Conservation (phyloP, 2,329 filamentous ascomycete species). For the Neofusicoccum ribis region DNA sequence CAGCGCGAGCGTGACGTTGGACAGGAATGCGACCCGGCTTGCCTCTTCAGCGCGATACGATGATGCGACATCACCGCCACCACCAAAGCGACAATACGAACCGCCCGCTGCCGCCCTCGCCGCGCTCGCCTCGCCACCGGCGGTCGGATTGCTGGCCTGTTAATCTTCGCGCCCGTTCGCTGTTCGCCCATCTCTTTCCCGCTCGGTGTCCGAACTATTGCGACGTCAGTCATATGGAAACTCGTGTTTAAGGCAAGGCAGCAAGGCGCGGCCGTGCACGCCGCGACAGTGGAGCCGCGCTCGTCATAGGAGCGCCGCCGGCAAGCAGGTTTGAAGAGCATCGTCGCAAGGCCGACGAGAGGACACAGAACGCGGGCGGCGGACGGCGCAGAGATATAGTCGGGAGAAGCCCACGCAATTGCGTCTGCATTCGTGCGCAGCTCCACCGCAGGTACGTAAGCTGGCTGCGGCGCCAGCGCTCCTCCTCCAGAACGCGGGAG, state of each 20-base stretch:
- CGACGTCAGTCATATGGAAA: constrained; percentile 1
- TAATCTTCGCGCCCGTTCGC: too few relatives aligned
- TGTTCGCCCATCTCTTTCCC: neutral
- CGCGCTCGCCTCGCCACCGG: too few relatives aligned
- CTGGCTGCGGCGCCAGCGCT: neutral
- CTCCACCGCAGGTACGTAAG: constrained; percentile 17
- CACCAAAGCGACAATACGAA: constrained; percentile 5
- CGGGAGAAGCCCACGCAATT: neutral
- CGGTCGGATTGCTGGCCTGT: too few relatives aligned
- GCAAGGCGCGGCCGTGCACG: constrained; percentile 2
- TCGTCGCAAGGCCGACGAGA: neutral
- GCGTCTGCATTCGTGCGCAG: neutral
- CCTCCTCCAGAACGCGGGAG: neutral
- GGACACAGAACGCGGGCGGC: neutral
- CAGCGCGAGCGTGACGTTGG: neutral
- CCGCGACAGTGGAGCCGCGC: neutral
- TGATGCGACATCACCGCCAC: constrained; percentile 4
- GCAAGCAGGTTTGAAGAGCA: neutral
- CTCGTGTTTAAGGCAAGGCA: neutral
- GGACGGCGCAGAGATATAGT: neutral
- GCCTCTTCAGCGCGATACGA: neutral
- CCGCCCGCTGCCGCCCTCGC: neutral
- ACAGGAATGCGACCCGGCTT: neutral
- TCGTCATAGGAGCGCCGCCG: neutral
- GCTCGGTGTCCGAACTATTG: neutral